Evolutionary conservation across 2,329 filamentous ascomycete genomes (phyloP), one percentile per base, ranked within the genome.

Genomic region (Cladophialophora immunda): DNA sequence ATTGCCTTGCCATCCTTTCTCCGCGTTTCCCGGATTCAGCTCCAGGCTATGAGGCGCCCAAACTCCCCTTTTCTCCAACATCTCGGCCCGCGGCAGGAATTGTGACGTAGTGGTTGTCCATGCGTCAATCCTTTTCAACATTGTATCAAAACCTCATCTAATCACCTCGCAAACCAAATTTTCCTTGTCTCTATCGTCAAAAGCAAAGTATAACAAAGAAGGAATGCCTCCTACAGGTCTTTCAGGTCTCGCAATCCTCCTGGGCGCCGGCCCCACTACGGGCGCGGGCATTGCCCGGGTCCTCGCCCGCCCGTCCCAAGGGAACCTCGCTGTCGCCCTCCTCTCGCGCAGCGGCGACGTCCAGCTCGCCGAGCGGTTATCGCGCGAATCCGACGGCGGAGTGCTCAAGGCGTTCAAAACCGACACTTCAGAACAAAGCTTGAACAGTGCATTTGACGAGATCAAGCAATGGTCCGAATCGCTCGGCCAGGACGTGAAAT

Each of bases 261-360:
- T 85, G 38, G 84, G 84, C 36, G 83, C 83, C 36, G 83, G 84
- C 55, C 83, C 82, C 50, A 78, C 77, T 30, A 78, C 78, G 2
- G 78, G 84, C 11, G 82, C 83, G 11, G 85, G 86, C 50, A 87
- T 88, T n/a, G 83, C 84, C 25, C 80, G 84, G 22, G 80, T 86
- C 38, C 81, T 87, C 45, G 83, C 85, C 2, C 75, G 79, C 55
- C 81, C 82, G 0, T 76, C 78, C 0, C 81, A 86, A 32, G 85
- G 85, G 36, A 87, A 87, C 72, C 78, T 86, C 55, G 85, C 85
- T 27, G 82, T 87, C 8, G 85, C 85, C 17, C 78, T 87, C 7
- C 79, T 87, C 53, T 84, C 85, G 7, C 81, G 85, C 4, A 80
- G 76, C 78, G 22, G 82, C 84, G 58, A 79, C 79, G 9, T 78